Evolutionary conservation across 2,329 filamentous ascomycete species (phyloP), one percentile per base, ranked within the genome.

Genomic region (Epichloe coenophiala): DNA sequence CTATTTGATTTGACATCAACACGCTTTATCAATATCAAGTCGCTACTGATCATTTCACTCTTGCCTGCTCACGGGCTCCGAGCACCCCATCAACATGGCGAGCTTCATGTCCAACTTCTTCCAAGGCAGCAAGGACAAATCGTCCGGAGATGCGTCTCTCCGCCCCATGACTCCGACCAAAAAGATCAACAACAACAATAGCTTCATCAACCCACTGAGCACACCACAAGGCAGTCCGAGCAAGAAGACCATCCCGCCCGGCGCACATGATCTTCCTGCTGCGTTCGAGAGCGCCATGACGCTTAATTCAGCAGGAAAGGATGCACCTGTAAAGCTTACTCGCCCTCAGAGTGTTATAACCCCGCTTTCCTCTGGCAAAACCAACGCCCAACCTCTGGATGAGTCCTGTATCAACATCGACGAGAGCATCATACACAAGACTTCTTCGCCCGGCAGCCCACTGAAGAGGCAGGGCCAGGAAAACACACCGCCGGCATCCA

Each of bases 161-260:
- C 71, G 72, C 50, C 76, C 77, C 41, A 62, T 62, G 49, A 84
- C 84, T 15, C 84, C 84, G n/a, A 72, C 64, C 55, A 77, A 75
- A 59, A 77, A 80, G 47, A 47, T 43, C 49, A 56, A 51, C 55
- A 57, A 50, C 56, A 56, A 79, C 66, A 43, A 49, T 31, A 80
- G 73, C 66, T 81, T 71, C 69, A 90, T 90, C 70, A 87, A 83
- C 59, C 86, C 86, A 27, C 67, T 74, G 55, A 79, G 78, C 64
- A 91, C 86, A 8, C 86, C 86, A 19, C 81, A 86, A 61, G 86
- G 86, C 62, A 90, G 86, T 63, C 86, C 86, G 27, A 90, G 86
- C 80, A 91, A 91, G 74, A 83, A 78, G 66, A 83, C 79, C 44
- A 69, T 81, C 45, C 86, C 86, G 33, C 86, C 86, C 2, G 86